Evolutionary conservation across 2,329 filamentous ascomycete species (phyloP).

Genomic region (Setomelanomma holmii): DNA sequence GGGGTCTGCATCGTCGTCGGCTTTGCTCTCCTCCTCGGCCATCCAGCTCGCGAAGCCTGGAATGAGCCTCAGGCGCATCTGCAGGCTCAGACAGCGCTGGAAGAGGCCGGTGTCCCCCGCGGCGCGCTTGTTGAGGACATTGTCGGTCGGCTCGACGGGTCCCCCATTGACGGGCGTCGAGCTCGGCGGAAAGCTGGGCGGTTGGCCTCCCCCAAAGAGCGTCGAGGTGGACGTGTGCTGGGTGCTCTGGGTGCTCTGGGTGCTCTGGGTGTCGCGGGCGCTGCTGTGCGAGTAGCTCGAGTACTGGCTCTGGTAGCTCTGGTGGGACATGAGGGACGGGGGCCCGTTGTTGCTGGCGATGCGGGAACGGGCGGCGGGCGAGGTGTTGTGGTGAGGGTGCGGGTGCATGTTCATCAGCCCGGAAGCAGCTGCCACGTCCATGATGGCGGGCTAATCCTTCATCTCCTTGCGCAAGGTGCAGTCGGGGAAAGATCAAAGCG

Average conservation of each 20-base stretch:
- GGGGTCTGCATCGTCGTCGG: conserved; percentile 74
- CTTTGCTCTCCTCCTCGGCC: conserved; percentile 73
- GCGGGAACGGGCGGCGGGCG: conserved; percentile 33
- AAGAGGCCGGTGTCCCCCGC: conserved; percentile 92
- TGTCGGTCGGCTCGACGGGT: conserved; percentile 78
- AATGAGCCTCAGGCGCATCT: conserved; percentile 80
- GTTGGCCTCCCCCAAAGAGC: conserved; percentile 48
- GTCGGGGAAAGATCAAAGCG: conserved; percentile 7
- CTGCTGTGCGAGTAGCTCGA: conserved; percentile 56
- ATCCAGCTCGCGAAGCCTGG: conserved; percentile 82
- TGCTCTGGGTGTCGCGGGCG: conserved; percentile 55
- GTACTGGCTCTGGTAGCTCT: conserved; percentile 57
- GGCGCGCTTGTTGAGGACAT: conserved; percentile 97
- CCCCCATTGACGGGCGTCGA: conserved; percentile 60
- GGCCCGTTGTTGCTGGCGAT: conserved; percentile 45
- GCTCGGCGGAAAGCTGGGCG: conserved; percentile 41
- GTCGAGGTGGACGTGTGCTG: conserved; percentile 55
- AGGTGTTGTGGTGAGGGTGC: conserved; percentile 8
- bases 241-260: conserved; percentile 57
- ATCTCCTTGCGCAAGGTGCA: conserved; percentile 6
- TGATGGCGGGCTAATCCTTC: conserved; percentile 5
- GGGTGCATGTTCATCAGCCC: conserved; percentile 26
- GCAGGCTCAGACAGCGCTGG: conserved; percentile 89
- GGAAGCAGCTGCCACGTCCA: conserved; percentile 24
- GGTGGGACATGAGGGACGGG: conserved; percentile 52